Percentiles rank a stretch among this genome's conserved stretches.
These are phyloP conservation scores for Axilococcus clingmanii DNA, from an alignment of 139 green algal genomes.

Conservation along the genomic window DNA sequence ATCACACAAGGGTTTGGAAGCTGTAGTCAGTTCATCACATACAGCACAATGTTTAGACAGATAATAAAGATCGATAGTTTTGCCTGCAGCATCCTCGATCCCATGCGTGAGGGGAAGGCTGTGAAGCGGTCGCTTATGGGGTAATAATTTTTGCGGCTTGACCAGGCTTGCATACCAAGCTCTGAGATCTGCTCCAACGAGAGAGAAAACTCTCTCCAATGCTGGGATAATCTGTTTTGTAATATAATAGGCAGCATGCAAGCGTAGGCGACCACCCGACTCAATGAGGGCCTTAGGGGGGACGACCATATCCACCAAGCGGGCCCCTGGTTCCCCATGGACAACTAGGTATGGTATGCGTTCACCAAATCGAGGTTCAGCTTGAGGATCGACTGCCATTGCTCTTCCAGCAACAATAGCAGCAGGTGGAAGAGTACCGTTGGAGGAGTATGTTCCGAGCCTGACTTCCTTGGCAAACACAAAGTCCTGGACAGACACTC, in stretches of 20 bases:
- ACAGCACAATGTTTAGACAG: slow-evolving; percentile 84
- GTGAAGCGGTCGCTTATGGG: slow-evolving; percentile 64
- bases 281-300: slow-evolving; percentile 61
- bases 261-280: slow-evolving; percentile 35
- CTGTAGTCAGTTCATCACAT: slow-evolving; percentile 72
- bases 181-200: slow-evolving; percentile 79
- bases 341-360: slow-evolving; percentile 89
- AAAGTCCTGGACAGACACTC: slow-evolving; percentile 83
- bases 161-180: slow-evolving; percentile 79
- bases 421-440: slow-evolving; percentile 61
- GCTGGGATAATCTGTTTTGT: slow-evolving; percentile 86
- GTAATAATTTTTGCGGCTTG: slow-evolving; percentile 49
- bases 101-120: slow-evolving; percentile 13
- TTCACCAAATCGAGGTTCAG: slow-evolving; percentile 80
- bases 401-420: slow-evolving; percentile 80
- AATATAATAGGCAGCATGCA: slow-evolving; percentile 94
- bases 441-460: slow-evolving; percentile 68
- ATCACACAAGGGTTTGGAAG: slow-evolving; percentile 54
- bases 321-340: slow-evolving; percentile 54
- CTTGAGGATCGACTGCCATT: slow-evolving; percentile 46
- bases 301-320: slow-evolving; percentile 74
- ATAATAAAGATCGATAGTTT: slow-evolving; percentile 81
- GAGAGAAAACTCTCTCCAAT: slow-evolving; percentile 74
- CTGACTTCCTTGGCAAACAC: slow-evolving; percentile 81
- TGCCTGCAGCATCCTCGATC: neutral